A percentile compares a stretch with the other conserved stretches of the same genome.
Conservation (phyloP, 805 yeast genomes). For the Kodamaea kakaduensis region DNA sequence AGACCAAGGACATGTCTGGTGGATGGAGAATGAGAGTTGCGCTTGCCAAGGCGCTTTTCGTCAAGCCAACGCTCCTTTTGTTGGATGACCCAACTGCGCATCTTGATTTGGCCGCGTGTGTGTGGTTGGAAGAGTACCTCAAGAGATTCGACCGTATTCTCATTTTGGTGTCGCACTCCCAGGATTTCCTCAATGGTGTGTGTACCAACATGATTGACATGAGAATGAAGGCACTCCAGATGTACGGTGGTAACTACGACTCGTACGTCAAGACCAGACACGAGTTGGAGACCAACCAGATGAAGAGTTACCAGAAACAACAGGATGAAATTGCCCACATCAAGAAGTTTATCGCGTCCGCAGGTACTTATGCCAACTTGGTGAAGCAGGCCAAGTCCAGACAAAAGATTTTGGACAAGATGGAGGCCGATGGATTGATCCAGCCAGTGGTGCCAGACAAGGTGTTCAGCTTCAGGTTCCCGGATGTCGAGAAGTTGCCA, state of each 20-base stretch:
- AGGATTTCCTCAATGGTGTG: constrained; percentile 98
- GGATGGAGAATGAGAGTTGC: constrained; percentile 99
- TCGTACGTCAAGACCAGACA: constrained; percentile 90
- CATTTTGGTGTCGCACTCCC: constrained; percentile 94
- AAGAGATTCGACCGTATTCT: constrained; percentile 91
- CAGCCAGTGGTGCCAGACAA: constrained; percentile 90
- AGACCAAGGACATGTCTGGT: constrained; percentile 99
- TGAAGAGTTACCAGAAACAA: constrained; percentile 94
- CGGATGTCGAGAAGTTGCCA: constrained; percentile 93
- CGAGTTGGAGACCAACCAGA: constrained; percentile 94
- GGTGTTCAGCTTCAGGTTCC: constrained; percentile 91
- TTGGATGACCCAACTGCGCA: constrained; percentile 99
- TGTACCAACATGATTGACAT: constrained; percentile 97
- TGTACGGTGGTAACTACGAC: constrained; percentile 98
- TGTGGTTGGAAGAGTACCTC: constrained; percentile 97
- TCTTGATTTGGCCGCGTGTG: constrained; percentile 98
- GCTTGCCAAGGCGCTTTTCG: constrained; percentile 94
- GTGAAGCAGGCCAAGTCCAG: constrained; percentile 98
- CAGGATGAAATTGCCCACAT: constrained; percentile 98
- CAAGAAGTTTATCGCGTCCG: constrained; percentile 97
- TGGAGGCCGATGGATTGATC: constrained; percentile 98
- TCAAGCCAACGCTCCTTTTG: constrained; percentile 89
- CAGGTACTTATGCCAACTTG: constrained; percentile 99
- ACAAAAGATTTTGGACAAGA: constrained; percentile 98
- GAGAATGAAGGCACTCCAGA: constrained; percentile 72